Evolutionary conservation across 2,329 filamentous ascomycete species (phyloP), one percentile per base, ranked within the genome.

Genomic region (Chrysoporthe austroafricana): DNA sequence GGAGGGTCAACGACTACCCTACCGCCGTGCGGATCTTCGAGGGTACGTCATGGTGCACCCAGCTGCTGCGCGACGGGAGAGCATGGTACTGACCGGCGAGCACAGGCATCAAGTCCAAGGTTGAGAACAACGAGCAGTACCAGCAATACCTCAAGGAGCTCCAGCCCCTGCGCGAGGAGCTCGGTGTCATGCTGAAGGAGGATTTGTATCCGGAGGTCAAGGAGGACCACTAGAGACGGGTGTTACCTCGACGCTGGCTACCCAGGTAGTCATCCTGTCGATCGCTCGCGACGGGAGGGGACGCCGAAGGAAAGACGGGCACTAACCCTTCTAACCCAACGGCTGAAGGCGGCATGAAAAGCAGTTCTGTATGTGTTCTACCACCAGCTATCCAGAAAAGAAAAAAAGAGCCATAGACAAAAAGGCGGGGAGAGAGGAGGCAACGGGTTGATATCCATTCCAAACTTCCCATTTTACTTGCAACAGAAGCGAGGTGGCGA

Each of bases 1-100:
- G 96, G 81, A 89, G 96, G 81, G 96, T 99, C 79, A 97, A 99
- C 83, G 96, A 99, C 86, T 98, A 91, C 86, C 96, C 96, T 74
- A 99, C 96, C 73, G 96, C 96, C 76, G 96, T 99, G 78, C 93
- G 96, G 79, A 91, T 99, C 82, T 99, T 99, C 81, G 96, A 99
- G 89, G 96, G 94, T 97, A 88, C 59, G 54, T 63, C 61, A 50
- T 58, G 56, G 26, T 36, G 36, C 16, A 36, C 16, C 13, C 4
- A 16, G 32, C 36, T 26, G 50, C 26, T 9, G 44, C 3, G 56
- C 56, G 39, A 57, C 39, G 14, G 32, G 32, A 21, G 14, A 18
- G 32, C 43, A 26, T 26, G 6, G 13, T 46, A 57, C 57, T 60
- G n/a, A 57, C 42, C 39, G 18, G 21, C 59, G 39, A 48, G 21